These are phyloP conservation scores for Dentipellis fragilis DNA, from an alignment of 768 basidiomycete genomes.

Conservation along the genomic window DNA sequence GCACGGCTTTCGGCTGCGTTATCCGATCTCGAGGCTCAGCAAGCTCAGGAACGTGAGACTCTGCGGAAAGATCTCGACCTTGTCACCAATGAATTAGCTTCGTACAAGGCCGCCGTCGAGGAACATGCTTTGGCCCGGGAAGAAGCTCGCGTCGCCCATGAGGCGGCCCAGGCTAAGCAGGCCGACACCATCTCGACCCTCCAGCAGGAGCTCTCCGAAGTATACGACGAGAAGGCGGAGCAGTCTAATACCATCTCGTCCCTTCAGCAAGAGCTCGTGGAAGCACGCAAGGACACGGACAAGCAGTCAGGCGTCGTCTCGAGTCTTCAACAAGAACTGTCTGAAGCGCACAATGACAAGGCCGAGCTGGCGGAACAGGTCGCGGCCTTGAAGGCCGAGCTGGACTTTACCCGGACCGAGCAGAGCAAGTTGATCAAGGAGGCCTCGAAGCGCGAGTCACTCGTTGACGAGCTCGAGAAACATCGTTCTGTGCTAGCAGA, in stretches of 20 bases:
- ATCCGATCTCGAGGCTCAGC: slow-evolving; percentile 39
- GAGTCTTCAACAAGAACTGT: slow-evolving; percentile 41
- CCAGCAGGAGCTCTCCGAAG: slow-evolving; percentile 42
- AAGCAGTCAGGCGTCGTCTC: slow-evolving; percentile 41
- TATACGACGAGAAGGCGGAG: not conserved
- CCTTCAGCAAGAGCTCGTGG: slow-evolving; percentile 41
- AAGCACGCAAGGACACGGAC: slow-evolving; percentile 35
- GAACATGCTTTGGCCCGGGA: slow-evolving; percentile 26
- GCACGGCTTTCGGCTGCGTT: slow-evolving; percentile 32
- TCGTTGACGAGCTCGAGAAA: slow-evolving; percentile 65
- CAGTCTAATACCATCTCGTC: slow-evolving; percentile 5
- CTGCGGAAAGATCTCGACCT: slow-evolving; percentile 26
- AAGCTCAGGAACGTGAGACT: slow-evolving; percentile 37
- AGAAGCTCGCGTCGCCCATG: slow-evolving; percentile 21
- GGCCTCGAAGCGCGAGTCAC: slow-evolving; percentile 64
- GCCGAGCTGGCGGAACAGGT: slow-evolving; percentile 32
- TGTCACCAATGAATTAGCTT: slow-evolving; percentile 43
- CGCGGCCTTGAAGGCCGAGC: slow-evolving; percentile 44
- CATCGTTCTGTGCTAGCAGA: slow-evolving; percentile 71
- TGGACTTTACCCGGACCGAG: slow-evolving; percentile 46
- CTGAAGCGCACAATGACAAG: slow-evolving; percentile 28
- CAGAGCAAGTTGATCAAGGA: slow-evolving; percentile 59
- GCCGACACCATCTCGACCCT: slow-evolving; percentile 31
- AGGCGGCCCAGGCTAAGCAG: slow-evolving; percentile 43
- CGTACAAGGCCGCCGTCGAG: slow-evolving; percentile 38